These are phyloP conservation scores for Leptographium flavum DNA, from an alignment of 2,329 filamentous ascomycete genomes.

Conservation along the genomic window DNA sequence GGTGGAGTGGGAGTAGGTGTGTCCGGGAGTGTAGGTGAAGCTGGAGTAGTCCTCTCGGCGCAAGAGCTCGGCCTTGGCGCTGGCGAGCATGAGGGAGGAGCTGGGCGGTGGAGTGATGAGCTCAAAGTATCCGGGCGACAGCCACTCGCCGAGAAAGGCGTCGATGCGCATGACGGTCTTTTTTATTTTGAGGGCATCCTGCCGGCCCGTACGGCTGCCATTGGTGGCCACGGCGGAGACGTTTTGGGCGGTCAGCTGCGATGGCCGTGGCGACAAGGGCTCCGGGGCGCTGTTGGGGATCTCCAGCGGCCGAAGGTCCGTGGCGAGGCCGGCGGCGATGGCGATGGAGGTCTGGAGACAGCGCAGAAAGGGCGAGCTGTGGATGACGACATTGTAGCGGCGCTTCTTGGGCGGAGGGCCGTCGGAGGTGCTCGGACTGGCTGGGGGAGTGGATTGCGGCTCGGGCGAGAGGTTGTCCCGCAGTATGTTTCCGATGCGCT, in stretches of 20 bases:
- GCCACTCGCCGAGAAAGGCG: slow-evolving; percentile 89
- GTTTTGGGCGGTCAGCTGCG: background rate
- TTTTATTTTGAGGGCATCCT: slow-evolving; percentile 18
- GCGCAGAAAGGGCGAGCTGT: slow-evolving; percentile 85
- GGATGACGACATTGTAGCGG: slow-evolving; percentile 67
- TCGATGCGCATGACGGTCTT: slow-evolving; percentile 66
- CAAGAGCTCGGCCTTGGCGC: slow-evolving; percentile 76
- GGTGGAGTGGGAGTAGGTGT: slow-evolving; percentile 15
- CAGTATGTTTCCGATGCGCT: slow-evolving; percentile 65
- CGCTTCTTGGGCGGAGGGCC: slow-evolving; percentile 32
- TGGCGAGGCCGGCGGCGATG: slow-evolving; percentile 71
- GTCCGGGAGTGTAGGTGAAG: slow-evolving; percentile 25
- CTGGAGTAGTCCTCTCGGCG: slow-evolving; percentile 54
- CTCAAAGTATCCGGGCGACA: slow-evolving; percentile 86
- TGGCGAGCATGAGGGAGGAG: slow-evolving; percentile 74
- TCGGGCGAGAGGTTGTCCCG: slow-evolving; percentile 34
- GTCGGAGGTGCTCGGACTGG: slow-evolving; percentile 4
- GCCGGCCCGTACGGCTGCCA: background rate
- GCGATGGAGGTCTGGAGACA: slow-evolving; percentile 87
- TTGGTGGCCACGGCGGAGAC: background rate
- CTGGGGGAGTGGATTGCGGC: background rate
- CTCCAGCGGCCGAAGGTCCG: slow-evolving; percentile 29
- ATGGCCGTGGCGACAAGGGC: background rate
- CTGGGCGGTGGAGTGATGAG: slow-evolving; percentile 78
- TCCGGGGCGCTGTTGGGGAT: background rate